These are phyloP conservation scores for Xylariaceae sp. DNA, from an alignment of 2,329 filamentous ascomycete species.

Conservation along the genomic window DNA sequence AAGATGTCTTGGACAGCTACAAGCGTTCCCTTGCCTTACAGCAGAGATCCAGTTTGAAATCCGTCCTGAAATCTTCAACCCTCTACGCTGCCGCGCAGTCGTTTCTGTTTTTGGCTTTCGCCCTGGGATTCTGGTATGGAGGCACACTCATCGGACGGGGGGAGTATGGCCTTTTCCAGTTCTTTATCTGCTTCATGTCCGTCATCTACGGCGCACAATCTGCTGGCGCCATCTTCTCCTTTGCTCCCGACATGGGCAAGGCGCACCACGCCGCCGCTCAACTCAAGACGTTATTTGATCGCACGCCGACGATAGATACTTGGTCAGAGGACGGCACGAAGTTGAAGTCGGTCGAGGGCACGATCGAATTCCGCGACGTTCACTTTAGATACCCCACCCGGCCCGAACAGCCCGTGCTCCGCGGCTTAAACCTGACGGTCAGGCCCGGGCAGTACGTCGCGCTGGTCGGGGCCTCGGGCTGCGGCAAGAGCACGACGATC, in stretches of 20 bases:
- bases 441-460: constrained; percentile 78
- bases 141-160: constrained; percentile 62
- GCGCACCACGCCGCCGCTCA: constrained; percentile 75
- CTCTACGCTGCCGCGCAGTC: constrained; percentile 84
- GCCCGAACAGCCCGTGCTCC: constrained; percentile 84
- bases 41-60: constrained; percentile 59
- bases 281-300: constrained; percentile 78
- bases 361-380: constrained; percentile 83
- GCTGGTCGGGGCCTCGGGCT: constrained; percentile 87
- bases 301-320: constrained; percentile 71
- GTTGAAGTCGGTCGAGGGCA: constrained; percentile 60
- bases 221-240: constrained; percentile 81
- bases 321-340: constrained; percentile 65
- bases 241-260: constrained; percentile 89
- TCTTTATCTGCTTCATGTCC: constrained; percentile 84
- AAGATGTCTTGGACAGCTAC: constrained; percentile 70
- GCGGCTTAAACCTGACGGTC: constrained; percentile 68
- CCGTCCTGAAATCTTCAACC: constrained; percentile 66
- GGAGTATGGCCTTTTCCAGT: constrained; percentile 75
- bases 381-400: constrained; percentile 93
- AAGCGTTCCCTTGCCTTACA: constrained; percentile 58
- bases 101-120: constrained; percentile 73
- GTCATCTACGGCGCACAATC: constrained; percentile 90
- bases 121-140: constrained; percentile 90
- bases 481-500: constrained; percentile 91